phyloP scores from a whole-genome alignment of 2,329 filamentous ascomycete genomes.

The Trichoderma semiorbis region DNA sequence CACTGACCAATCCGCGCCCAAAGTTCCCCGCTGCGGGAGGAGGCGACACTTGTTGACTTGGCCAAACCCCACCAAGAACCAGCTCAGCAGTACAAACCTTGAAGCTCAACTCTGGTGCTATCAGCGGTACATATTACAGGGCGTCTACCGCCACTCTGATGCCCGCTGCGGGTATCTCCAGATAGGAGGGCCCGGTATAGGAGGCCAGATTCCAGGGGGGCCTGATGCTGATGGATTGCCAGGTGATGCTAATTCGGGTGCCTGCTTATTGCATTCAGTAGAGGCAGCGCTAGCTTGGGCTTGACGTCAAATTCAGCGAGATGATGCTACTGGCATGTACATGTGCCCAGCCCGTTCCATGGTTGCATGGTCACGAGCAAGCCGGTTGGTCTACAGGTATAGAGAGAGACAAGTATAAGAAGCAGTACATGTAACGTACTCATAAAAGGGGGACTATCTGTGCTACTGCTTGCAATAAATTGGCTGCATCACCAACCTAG shows the following conservation, averaged over 20 bases:
- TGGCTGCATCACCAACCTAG: background rate
- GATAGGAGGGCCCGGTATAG: constrained; percentile 5
- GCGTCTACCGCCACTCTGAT: constrained; percentile 12
- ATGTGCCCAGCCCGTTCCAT: background rate
- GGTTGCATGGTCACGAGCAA: background rate
- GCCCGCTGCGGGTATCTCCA: background rate
- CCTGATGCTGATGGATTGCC: background rate
- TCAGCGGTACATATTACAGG: background rate
- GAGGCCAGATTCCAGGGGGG: background rate
- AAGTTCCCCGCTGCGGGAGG: constrained; percentile 13
- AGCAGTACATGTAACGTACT: too few relatives aligned
- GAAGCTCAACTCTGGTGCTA: background rate
- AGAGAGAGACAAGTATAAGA: background rate
- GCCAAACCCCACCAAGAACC: constrained; percentile 1
- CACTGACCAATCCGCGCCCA: constrained; percentile 18
- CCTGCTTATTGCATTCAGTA: constrained; percentile 2
- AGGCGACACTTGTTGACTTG: constrained; percentile 4
- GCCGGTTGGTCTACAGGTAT: background rate
- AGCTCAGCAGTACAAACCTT: background rate
- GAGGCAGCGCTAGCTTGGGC: background rate
- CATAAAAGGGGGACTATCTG: background rate
- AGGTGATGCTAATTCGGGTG: constrained; percentile 1
- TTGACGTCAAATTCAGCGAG: background rate
- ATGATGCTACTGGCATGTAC: background rate
- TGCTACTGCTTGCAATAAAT: background rate